phyloP scores from a whole-genome alignment of 768 basidiomycete species.

The Cubamyces lactineus region DNA sequence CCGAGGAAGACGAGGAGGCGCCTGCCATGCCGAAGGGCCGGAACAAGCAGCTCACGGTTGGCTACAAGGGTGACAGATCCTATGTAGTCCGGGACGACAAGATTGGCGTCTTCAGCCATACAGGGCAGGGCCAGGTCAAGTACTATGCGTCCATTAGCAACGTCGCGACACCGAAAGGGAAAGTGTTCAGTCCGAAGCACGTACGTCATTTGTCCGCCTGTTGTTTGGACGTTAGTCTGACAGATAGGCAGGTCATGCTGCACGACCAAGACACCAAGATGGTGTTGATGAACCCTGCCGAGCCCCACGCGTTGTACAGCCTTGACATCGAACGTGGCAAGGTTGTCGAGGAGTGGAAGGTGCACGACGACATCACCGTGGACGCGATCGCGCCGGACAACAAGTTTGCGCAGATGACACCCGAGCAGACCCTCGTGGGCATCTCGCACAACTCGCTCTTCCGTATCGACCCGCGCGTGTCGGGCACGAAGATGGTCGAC shows the following conservation, averaged over 20 bases:
- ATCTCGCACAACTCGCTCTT: conserved; percentile 94
- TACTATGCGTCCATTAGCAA: conserved; percentile 89
- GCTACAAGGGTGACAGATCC: conserved; percentile 93
- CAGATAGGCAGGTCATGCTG: conserved; percentile 76
- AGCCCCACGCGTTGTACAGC: conserved; percentile 81
- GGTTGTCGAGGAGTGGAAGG: conserved; percentile 98
- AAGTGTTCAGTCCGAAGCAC: conserved; percentile 83
- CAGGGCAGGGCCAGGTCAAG: conserved; percentile 69
- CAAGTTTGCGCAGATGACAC: conserved; percentile 94
- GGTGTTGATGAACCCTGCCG: conserved; percentile 84
- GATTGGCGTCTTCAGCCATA: conserved; percentile 88
- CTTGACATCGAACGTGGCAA: conserved; percentile 96
- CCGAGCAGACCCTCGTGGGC: conserved; percentile 91
- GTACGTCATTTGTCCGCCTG: conserved; percentile 45
- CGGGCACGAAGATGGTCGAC: conserved; percentile 92
- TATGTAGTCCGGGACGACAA: conserved; percentile 92
- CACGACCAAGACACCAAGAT: conserved; percentile 97
- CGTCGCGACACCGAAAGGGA: conserved; percentile 77
- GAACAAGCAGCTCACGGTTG: conserved; percentile 90
- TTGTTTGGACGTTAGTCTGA: neutral
- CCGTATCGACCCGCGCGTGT: conserved; percentile 95
- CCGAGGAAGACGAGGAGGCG: conserved; percentile 48
- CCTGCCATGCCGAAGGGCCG: conserved; percentile 51
- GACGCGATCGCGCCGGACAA: conserved; percentile 89
- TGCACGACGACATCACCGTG: conserved; percentile 87